phyloP scores from a whole-genome alignment of 2,329 filamentous ascomycete genomes.

The Aspergillus brasiliensis region DNA sequence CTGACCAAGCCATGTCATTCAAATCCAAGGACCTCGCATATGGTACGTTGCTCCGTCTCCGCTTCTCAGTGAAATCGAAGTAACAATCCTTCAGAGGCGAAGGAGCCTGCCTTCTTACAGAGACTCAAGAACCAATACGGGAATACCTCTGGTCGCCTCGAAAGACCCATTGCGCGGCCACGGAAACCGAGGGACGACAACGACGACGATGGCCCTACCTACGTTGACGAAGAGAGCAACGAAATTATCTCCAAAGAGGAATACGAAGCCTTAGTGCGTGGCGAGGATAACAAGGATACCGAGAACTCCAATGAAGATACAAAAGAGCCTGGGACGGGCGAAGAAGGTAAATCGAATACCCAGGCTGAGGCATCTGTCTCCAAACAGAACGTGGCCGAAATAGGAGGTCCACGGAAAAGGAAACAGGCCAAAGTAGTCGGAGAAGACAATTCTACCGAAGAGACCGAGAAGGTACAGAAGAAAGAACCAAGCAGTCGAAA shows the following conservation, averaged over 20 bases:
- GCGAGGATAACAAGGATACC: slow-evolving; percentile 20
- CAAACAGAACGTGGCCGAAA: slow-evolving; percentile 43
- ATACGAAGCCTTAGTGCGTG: slow-evolving; percentile 43
- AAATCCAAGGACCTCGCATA: slow-evolving; percentile 49
- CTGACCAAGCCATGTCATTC: slow-evolving; percentile 36
- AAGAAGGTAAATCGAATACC: slow-evolving; percentile 17
- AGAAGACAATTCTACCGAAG: slow-evolving; percentile 29
- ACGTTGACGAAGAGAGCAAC: slow-evolving; percentile 48
- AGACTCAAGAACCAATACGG: slow-evolving; percentile 44
- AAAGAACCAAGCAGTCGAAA: slow-evolving; percentile 33
- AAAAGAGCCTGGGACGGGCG: slow-evolving; percentile 14
- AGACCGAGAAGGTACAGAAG: slow-evolving; percentile 24
- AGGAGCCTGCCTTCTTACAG: slow-evolving; percentile 47
- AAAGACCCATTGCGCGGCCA: slow-evolving; percentile 40
- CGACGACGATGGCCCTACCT: slow-evolving; percentile 47
- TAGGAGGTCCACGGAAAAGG: slow-evolving; percentile 45
- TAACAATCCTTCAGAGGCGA: slow-evolving; percentile 34
- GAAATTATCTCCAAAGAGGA: slow-evolving; percentile 48
- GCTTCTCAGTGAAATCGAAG: slow-evolving; percentile 4
- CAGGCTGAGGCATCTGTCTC: slow-evolving; percentile 17
- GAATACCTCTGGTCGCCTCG: slow-evolving; percentile 37
- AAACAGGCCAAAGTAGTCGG: slow-evolving; percentile 46
- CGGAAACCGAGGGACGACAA: slow-evolving; percentile 38
- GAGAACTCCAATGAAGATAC: slow-evolving; percentile 9
- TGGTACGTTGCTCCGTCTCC: slow-evolving; percentile 29